Evolutionary conservation across 83 land plant genomes (phyloP), one percentile per base, ranked within the genome.

Genomic region (Thuja plicata): DNA sequence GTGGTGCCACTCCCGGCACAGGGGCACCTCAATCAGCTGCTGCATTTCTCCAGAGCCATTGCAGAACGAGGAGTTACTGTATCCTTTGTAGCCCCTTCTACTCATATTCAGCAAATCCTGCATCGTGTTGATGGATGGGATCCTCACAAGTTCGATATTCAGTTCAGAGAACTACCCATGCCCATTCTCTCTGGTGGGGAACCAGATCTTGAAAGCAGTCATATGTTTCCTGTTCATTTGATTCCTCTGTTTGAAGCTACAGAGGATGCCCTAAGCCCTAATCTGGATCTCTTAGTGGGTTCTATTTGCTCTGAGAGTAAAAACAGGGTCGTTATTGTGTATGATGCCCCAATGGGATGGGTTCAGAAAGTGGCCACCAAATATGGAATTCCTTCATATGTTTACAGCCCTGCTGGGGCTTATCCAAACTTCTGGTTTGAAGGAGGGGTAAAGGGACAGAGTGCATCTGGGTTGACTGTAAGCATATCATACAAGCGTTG

Each of bases 1-100:
- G 87, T 93, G 90, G 89, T 91, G 48, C 94, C 94, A 5, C 76
- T 93, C 0, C 91, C 92, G 8, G 91, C 92, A n/a, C 94, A 93
- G 87, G 91, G 94, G 76, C 93, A 93, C 87, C 92, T 93, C 71
- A 93, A 89, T 88, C 93, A 91, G 43, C 91, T 91, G 87, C 91
- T 90, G 73, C 92, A 90, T 38, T 86, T 92, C 85, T 89, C 92
- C 82, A 74, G 77, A 79, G 89, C 86, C 84, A 46, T 91, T 90
- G 70, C 92, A 71, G 19, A 86, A 87, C 62, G 45, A 88, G 57
- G 76, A 84, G 70, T 92, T 88, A 88, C 88, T 21, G 92, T 92
- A 46, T 88, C 88, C 87, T 91, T 83, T 87, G 88, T 57, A 27
- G 70, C 85, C 74, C 35, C 95, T 41, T 40, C 93, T 83, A 79